Conservation (phyloP, 805 yeast genomes). For the Vanderwaltozyma polyspora region DNA sequence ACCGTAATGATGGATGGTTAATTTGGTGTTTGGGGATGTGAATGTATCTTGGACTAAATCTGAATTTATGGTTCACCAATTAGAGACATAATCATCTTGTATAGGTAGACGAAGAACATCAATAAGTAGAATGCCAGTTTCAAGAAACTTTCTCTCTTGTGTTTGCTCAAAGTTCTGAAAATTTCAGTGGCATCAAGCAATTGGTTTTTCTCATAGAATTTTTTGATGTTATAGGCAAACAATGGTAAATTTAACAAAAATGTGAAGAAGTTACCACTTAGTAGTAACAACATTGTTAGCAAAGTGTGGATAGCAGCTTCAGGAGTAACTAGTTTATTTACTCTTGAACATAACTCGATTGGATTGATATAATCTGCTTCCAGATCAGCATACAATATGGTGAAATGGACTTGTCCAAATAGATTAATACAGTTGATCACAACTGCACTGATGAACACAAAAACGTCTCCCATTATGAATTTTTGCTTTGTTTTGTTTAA, state of each 20-base stretch:
- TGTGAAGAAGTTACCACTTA: constrained; percentile 85
- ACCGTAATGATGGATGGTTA: too few species aligned
- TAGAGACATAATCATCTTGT: constrained; percentile 86
- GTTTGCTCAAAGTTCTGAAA: constrained; percentile 82
- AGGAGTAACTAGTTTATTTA: constrained; percentile 79
- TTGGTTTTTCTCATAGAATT: constrained; percentile 67
- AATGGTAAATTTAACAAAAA: constrained; percentile 73
- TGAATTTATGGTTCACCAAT: too few species aligned
- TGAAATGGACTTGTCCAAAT: constrained; percentile 85
- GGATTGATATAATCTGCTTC: constrained; percentile 95
- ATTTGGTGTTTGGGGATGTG: too few species aligned
- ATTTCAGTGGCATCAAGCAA: constrained; percentile 92
- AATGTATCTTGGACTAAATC: too few species aligned
- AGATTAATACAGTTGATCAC: constrained; percentile 73
- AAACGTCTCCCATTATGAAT: not conserved
- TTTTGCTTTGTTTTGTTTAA: not conserved
- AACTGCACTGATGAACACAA: constrained; percentile 44
- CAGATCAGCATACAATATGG: constrained; percentile 86
- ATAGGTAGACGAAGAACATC: constrained; percentile 87
- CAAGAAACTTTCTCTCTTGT: constrained; percentile 81
- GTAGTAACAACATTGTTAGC: constrained; percentile 54
- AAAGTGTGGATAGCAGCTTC: constrained; percentile 76
- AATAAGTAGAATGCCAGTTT: constrained; percentile 82
- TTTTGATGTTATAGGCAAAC: constrained; percentile 68
- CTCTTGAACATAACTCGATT: constrained; percentile 82